Conservation (phyloP, 805 yeast species). For the Phaffomyces opuntiae region DNA sequence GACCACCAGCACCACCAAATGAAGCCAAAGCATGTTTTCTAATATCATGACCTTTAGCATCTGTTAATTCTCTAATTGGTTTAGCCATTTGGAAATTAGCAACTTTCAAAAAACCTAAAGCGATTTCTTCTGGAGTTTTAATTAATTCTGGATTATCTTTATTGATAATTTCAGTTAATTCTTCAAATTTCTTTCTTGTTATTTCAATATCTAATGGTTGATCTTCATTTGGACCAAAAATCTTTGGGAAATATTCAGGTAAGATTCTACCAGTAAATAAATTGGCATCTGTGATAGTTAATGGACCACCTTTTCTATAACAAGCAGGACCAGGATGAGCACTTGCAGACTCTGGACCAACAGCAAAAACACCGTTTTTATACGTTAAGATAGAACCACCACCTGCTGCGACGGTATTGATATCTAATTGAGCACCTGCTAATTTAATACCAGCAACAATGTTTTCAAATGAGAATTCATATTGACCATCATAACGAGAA, state of each 20-base stretch:
- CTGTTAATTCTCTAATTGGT: slow-evolving; percentile 40
- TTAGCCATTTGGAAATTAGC: slow-evolving; percentile 42
- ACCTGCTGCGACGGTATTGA: slow-evolving; percentile 33
- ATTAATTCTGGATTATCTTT: slow-evolving; percentile 23
- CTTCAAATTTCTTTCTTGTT: slow-evolving; percentile 29
- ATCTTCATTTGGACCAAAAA: slow-evolving; percentile 39
- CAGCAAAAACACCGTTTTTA: slow-evolving; percentile 32
- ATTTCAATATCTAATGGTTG: slow-evolving; percentile 30
- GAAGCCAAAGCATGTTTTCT: slow-evolving; percentile 37
- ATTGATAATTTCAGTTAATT: slow-evolving; percentile 32
- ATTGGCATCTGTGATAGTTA: slow-evolving; percentile 42
- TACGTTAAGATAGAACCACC: slow-evolving; percentile 30
- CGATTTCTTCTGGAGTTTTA: slow-evolving; percentile 37
- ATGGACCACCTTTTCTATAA: slow-evolving; percentile 41
- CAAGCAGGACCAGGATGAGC: slow-evolving; percentile 45
- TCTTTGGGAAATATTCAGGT: slow-evolving; percentile 36
- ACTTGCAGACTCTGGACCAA: slow-evolving; percentile 42
- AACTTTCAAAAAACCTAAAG: slow-evolving; percentile 38
- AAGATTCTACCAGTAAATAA: slow-evolving; percentile 35
- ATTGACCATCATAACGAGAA: slow-evolving; percentile 26
- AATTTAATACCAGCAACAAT: slow-evolving; percentile 33
- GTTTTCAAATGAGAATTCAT: slow-evolving; percentile 26
- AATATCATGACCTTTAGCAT: slow-evolving; percentile 37
- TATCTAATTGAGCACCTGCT: slow-evolving; percentile 34
- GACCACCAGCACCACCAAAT: slow-evolving; percentile 47